Evolutionary conservation across 805 yeast species (phyloP).

Genomic region (Saccharomycopsis sp.): DNA sequence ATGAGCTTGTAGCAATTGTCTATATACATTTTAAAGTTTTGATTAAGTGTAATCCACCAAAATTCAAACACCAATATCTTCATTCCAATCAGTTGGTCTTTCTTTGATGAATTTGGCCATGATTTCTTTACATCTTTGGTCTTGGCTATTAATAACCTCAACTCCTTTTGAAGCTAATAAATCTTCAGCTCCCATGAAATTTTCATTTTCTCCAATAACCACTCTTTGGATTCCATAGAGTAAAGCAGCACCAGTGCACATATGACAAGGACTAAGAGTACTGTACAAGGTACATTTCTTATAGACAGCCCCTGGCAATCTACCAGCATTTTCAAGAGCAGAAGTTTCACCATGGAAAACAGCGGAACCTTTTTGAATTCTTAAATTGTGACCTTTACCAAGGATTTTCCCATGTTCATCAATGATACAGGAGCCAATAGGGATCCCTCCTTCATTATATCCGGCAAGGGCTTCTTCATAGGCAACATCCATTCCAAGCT

Average conservation of each 20-base stretch:
- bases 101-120: constrained; percentile 74
- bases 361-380: constrained; percentile 78
- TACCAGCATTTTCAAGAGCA: constrained; percentile 82
- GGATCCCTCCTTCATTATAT: constrained; percentile 79
- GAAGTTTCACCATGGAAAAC: constrained; percentile 89
- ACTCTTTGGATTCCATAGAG: constrained; percentile 82
- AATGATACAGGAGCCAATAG: constrained; percentile 73
- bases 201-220: constrained; percentile 82
- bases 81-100: constrained; percentile 71
- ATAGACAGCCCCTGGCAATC: constrained; percentile 70
- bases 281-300: constrained; percentile 86
- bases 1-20: too few species aligned
- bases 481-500: constrained; percentile 55
- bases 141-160: constrained; percentile 54
- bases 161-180: constrained; percentile 58
- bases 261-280: constrained; percentile 84
- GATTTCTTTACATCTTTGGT: constrained; percentile 51
- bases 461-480: constrained; percentile 61
- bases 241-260: constrained; percentile 92
- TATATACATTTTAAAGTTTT: too few species aligned
- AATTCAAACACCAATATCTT: constrained; percentile 53
- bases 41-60: not conserved
- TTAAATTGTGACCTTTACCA: constrained; percentile 84
- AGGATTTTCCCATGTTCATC: constrained; percentile 68
- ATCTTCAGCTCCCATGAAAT: constrained; percentile 77